Evolutionary conservation across 2,329 filamentous ascomycete genomes (phyloP).

Genomic region (Myriosclerotinia duriaeana): DNA sequence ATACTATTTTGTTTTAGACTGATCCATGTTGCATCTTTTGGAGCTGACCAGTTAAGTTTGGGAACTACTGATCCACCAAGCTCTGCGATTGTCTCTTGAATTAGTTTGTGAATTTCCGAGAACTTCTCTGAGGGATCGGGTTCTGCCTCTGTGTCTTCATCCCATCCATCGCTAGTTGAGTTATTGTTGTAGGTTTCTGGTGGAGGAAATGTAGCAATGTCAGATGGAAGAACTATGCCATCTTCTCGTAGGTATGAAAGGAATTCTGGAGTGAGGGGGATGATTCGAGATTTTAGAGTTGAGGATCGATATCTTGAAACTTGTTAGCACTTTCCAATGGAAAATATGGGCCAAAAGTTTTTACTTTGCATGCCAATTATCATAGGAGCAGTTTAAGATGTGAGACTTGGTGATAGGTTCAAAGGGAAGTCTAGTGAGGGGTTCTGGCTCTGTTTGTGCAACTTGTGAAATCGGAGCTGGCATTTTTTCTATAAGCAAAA

Average conservation of each 20-base stretch:
- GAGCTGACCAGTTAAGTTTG: conserved; percentile 96
- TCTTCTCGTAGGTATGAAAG: conserved; percentile 87
- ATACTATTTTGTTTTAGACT: conserved; percentile 80
- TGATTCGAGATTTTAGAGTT: conserved; percentile 81
- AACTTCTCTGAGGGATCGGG: conserved; percentile 45
- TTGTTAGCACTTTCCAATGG: conserved; percentile 20
- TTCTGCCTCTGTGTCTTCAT: conserved; percentile 42
- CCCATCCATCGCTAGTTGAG: conserved; percentile 58
- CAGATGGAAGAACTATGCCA: conserved; percentile 82
- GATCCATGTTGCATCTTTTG: conserved; percentile 96
- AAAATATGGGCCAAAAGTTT: conserved; percentile 23
- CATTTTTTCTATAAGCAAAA: conserved; percentile 28
- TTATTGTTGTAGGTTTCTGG: conserved; percentile 35
- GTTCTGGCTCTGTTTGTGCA: conserved; percentile 28
- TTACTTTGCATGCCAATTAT: conserved; percentile 81
- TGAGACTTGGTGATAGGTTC: conserved; percentile 81
- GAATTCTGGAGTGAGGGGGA: conserved; percentile 74
- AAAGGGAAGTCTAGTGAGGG: conserved; percentile 59
- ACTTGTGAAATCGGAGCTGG: conserved; percentile 30
- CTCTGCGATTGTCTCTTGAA: conserved; percentile 74
- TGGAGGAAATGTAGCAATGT: conserved; percentile 42
- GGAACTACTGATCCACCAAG: conserved; percentile 84
- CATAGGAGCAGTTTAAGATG: conserved; percentile 92
- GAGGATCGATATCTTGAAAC: conserved; percentile 66
- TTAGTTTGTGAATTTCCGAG: conserved; percentile 70